Base-by-base conservation (phyloP, 2,329 filamentous ascomycete species). In the Aureobasidium sp. region DNA sequence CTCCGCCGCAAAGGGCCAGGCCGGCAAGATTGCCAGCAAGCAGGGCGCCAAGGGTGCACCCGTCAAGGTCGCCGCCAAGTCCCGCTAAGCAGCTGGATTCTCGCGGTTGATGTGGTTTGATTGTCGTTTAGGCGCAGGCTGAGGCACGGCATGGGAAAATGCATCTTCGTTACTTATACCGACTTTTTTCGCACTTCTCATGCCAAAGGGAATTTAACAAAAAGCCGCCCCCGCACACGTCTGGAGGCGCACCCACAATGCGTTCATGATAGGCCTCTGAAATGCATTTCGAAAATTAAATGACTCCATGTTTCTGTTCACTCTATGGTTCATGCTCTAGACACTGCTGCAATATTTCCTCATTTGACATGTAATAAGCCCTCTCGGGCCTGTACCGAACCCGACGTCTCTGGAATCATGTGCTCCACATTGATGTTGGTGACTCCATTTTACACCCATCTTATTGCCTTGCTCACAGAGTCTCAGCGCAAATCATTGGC, bases 31-130 rank as follows among this genome's bases (percentile, higher is more conserved):
- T 78, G 83, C 88, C 78, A 92, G 91, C 87, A 99, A 99, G 90
- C 91, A 96, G 86, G 91, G 91, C 75, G 88, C 91, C 70, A 96
- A 96, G 87, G 94, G 94, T 74, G 86, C 91, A 27, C 17, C 62
- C n/a, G 26, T 52, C 46, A 63, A 63, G 62, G 62, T 63, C 48
- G 47, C 46, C 32, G 62, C 62, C 29, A 63, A 59, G 36, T 60
- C 44, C 62, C 62, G 62, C 47, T 63, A 63, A 63, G 44, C 23
- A 51, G 37, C 36, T 51, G 37, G 34, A 27, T 36, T 29, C 37
- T 46, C n/a, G 32, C 46, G 46, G 44, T 59, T 59, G 53, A 62
- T 58, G 51, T 55, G 50, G 50, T 47, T 53, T 59, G 62, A 58
- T 63, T 63, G 62, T 63, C 62, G 55, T 50, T 59, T 63, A 46